Percentiles rank a stretch among this genome's conserved stretches.
phyloP scores from a whole-genome alignment of 257 asterid genomes.

The Verbascum thapsus region DNA sequence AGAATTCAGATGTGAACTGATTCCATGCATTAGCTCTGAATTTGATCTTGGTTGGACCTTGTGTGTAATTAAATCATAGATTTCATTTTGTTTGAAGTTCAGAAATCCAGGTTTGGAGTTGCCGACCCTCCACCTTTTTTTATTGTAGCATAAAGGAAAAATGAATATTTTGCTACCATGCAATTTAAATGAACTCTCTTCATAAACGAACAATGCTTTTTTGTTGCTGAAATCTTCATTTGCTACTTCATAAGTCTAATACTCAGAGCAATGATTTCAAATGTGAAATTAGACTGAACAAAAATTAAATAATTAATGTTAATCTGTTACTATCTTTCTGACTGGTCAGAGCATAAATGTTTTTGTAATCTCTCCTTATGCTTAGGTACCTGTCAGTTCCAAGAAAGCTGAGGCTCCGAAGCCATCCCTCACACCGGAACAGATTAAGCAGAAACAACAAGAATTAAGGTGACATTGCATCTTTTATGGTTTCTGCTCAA shows the following conservation, averaged over 20 bases:
- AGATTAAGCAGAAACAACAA: constrained; percentile 45
- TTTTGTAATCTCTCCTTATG: not conserved
- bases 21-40: not conserved
- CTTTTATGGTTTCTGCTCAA: constrained; percentile 14
- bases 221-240: too few species aligned
- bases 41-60: not conserved
- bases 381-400: constrained; percentile 48
- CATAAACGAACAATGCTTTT: too few species aligned
- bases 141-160: not conserved
- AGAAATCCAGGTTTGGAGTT: not conserved
- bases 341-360: not conserved
- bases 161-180: not conserved
- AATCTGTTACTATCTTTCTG: constrained; percentile 5
- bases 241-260: not conserved
- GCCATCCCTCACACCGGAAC: constrained; percentile 64
- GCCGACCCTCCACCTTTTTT: not conserved
- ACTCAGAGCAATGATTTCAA: not conserved
- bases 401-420: constrained; percentile 51
- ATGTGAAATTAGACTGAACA: not conserved
- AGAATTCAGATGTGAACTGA: not conserved
- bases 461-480: constrained; percentile 46
- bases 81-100: not conserved
- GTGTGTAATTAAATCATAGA: not conserved
- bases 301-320: too few species aligned
- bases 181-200: not conserved